Evolutionary conservation across 352 stramenopile species (phyloP).

Genomic region (Phytophthora multivora): DNA sequence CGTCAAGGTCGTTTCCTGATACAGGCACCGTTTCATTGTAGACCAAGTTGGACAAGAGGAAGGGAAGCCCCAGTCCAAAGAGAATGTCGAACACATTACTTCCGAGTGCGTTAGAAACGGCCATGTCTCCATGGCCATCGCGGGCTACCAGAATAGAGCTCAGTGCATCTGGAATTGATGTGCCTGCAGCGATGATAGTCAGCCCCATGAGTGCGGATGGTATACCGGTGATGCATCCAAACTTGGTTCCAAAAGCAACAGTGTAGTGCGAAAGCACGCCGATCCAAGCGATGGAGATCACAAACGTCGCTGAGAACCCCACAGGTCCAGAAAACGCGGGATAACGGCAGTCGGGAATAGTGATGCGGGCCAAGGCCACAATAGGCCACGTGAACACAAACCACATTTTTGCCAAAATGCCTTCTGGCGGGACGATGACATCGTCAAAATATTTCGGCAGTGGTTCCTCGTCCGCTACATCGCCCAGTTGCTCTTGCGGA

Average conservation of each 20-base stretch:
- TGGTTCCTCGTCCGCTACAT: conserved; percentile 29
- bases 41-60: conserved; percentile 80
- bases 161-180: conserved; percentile 80
- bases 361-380: conserved; percentile 64
- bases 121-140: conserved; percentile 81
- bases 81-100: conserved; percentile 90
- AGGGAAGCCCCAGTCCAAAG: conserved; percentile 75
- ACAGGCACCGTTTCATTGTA: conserved; percentile 60
- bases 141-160: conserved; percentile 82
- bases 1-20: conserved; percentile 52
- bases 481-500: conserved; percentile 4
- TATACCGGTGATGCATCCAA: conserved; percentile 71
- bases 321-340: conserved; percentile 49
- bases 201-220: conserved; percentile 78
- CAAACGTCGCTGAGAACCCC: conserved; percentile 61
- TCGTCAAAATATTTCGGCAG: conserved; percentile 70
- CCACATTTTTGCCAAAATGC: conserved; percentile 54
- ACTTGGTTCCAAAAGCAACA: conserved; percentile 60
- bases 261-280: conserved; percentile 77
- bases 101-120: conserved; percentile 83
- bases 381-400: conserved; percentile 74
- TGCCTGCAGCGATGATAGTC: conserved; percentile 80
- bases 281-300: conserved; percentile 77
- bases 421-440: conserved; percentile 45
- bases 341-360: conserved; percentile 77